Evolutionary conservation across 2,329 filamentous ascomycete genomes (phyloP).

Genomic region (Cytospora chrysosperma): DNA sequence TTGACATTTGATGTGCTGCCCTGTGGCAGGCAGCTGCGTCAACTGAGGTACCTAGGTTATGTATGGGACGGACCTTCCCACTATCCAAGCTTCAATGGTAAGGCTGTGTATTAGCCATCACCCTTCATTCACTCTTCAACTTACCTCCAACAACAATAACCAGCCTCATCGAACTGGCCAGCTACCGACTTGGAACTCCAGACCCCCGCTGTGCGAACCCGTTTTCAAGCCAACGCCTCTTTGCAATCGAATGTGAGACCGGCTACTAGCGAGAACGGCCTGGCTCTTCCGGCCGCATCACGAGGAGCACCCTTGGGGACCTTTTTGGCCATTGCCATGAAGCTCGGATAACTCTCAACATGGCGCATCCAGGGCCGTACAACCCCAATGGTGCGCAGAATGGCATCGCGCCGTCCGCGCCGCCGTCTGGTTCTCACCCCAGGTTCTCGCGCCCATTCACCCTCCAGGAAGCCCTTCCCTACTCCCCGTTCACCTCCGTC

Average conservation of each 20-base stretch:
- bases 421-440: slow-evolving; percentile 19
- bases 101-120: slow-evolving; percentile 7
- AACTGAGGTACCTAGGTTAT: slow-evolving; percentile 9
- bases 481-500: slow-evolving; percentile 77
- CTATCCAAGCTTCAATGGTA: slow-evolving; percentile 6
- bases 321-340: slow-evolving; percentile 31
- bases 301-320: neutral
- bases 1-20: too few species aligned
- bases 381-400: slow-evolving; percentile 36
- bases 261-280: slow-evolving; percentile 4
- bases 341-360: slow-evolving; percentile 30
- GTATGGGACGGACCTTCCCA: neutral
- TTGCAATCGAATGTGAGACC: slow-evolving; percentile 5
- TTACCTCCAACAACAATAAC: neutral
- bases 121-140: slow-evolving; percentile 1
- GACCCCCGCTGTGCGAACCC: neutral
- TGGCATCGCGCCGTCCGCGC: slow-evolving; percentile 21
- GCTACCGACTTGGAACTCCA: too few species aligned
- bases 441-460: slow-evolving; percentile 50
- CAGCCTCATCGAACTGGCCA: neutral
- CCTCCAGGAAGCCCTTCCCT: slow-evolving; percentile 76
- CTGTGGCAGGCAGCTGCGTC: slow-evolving; percentile 17
- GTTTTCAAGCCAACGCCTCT: neutral
- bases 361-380: slow-evolving; percentile 32
- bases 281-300: slow-evolving; percentile 7